A percentile compares a stretch with the other conserved stretches of the same genome.
Evolutionary conservation across 2,329 filamentous ascomycete species (phyloP).

Genomic region (Arthrobotrys sphaeroides): DNA sequence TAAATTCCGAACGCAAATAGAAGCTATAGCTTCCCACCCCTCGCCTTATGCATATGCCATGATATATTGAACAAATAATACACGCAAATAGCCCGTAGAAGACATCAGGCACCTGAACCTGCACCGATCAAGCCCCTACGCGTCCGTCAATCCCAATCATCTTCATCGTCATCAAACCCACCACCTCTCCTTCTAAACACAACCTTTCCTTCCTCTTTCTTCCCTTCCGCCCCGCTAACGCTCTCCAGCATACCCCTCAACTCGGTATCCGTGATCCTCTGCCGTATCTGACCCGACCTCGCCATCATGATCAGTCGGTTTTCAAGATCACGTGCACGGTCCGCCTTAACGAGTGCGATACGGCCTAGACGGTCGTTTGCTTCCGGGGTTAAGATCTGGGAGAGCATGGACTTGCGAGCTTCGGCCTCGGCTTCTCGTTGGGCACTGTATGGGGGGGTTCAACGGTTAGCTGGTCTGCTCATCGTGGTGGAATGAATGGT

Average conservation of each 20-base stretch:
- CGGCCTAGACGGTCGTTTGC: constrained; percentile 91
- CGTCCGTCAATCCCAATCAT: constrained; percentile 68
- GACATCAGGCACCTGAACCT: no score
- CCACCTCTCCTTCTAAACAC: constrained; percentile 83
- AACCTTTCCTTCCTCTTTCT: constrained; percentile 79
- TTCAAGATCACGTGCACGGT: constrained; percentile 88
- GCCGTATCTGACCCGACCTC: constrained; percentile 81
- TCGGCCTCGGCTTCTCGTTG: constrained; percentile 68
- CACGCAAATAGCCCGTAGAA: neutral
- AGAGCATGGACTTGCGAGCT: constrained; percentile 78
- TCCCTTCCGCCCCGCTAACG: constrained; percentile 76
- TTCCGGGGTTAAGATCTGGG: constrained; percentile 92
- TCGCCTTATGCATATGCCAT: neutral
- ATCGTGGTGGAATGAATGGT: constrained; percentile 55
- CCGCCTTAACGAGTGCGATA: constrained; percentile 94
- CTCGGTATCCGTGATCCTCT: constrained; percentile 90
- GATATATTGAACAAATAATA: constrained; percentile 6
- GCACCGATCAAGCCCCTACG: neutral
- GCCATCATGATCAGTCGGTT: constrained; percentile 92
- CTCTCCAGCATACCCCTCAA: constrained; percentile 90
- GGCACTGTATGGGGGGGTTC: constrained; percentile 58
- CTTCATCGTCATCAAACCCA: constrained; percentile 83
- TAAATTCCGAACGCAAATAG: constrained; percentile 7
- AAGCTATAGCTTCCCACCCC: neutral
- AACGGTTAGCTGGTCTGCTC: neutral